Evolutionary conservation across 345 rosid genomes (phyloP).

Genomic region (Boechera retrofracta): DNA sequence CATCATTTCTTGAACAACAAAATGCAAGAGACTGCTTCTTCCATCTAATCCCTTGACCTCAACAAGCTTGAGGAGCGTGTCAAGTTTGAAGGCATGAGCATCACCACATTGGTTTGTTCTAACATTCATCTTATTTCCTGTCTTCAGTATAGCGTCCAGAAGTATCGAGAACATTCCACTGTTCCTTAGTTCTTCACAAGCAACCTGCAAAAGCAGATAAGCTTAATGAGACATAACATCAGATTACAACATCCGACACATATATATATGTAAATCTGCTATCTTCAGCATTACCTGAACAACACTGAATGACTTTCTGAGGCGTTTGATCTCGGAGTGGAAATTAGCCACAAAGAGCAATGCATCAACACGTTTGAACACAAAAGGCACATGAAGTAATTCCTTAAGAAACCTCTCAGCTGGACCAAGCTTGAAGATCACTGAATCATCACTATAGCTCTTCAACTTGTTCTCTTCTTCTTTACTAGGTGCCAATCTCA

Average conservation of each 20-base stretch:
- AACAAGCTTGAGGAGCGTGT: slow-evolving; percentile 84
- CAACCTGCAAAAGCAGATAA: slow-evolving; percentile 56
- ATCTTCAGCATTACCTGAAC: slow-evolving; percentile 57
- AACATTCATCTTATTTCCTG: slow-evolving; percentile 86
- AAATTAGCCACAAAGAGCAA: slow-evolving; percentile 82
- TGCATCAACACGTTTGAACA: slow-evolving; percentile 68
- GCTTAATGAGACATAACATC: slow-evolving; percentile 23
- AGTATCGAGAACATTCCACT: slow-evolving; percentile 81
- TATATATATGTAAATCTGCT: not conserved
- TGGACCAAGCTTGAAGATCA: slow-evolving; percentile 48
- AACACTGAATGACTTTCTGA: slow-evolving; percentile 67
- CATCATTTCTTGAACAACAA: slow-evolving; percentile 87
- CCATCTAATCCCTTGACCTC: slow-evolving; percentile 92
- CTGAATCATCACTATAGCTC: slow-evolving; percentile 66
- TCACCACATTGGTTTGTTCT: slow-evolving; percentile 79
- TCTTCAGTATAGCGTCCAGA: slow-evolving; percentile 84
- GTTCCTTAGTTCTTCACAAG: slow-evolving; percentile 84
- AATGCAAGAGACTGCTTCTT: slow-evolving; percentile 84
- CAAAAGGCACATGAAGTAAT: slow-evolving; percentile 82
- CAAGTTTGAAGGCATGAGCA: slow-evolving; percentile 88
- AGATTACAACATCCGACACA: not conserved
- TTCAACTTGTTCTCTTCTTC: slow-evolving; percentile 80
- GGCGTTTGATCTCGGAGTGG: slow-evolving; percentile 72
- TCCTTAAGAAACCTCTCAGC: slow-evolving; percentile 84
- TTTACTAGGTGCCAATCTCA: slow-evolving; percentile 80